Evolutionary conservation across 148 eudicot genomes (phyloP).

Genomic region (Bassia scoparia): DNA sequence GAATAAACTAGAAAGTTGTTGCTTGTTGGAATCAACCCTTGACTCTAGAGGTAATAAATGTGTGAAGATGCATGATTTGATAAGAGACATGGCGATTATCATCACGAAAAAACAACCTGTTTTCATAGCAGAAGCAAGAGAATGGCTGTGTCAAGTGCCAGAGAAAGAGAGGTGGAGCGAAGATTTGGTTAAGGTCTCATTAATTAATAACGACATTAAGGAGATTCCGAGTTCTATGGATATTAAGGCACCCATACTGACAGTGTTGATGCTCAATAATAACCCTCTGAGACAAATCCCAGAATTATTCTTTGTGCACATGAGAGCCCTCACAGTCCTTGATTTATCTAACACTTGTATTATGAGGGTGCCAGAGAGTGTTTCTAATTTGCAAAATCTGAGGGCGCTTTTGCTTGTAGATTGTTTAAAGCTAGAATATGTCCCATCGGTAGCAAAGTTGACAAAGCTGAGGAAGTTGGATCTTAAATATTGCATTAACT

Average conservation of each 20-base stretch:
- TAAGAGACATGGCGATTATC: conserved; percentile 15
- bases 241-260: conserved; percentile 17
- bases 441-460: conserved; percentile 17
- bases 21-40: conserved; percentile 14
- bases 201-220: conserved; percentile 12
- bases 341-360: conserved; percentile 29
- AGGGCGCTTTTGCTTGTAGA: neutral
- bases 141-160: conserved; percentile 15
- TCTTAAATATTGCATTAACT: neutral
- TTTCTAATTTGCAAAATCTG: conserved; percentile 23
- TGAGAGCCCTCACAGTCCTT: conserved; percentile 27
- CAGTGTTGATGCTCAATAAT: conserved; percentile 7
- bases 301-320: conserved; percentile 19
- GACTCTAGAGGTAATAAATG: neutral
- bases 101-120: conserved; percentile 3
- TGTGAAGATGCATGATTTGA: conserved; percentile 25
- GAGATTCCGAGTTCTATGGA: conserved; percentile 10
- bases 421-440: neutral
- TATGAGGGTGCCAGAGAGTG: conserved; percentile 17
- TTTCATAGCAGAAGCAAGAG: conserved; percentile 23
- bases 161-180: conserved; percentile 20
- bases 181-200: conserved; percentile 32
- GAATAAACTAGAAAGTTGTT: conserved; percentile 26
- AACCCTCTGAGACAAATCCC: conserved; percentile 13
- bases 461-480: conserved; percentile 11